phyloP scores from a whole-genome alignment of 2,329 filamentous ascomycete species.

The Madurella mycetomatis region DNA sequence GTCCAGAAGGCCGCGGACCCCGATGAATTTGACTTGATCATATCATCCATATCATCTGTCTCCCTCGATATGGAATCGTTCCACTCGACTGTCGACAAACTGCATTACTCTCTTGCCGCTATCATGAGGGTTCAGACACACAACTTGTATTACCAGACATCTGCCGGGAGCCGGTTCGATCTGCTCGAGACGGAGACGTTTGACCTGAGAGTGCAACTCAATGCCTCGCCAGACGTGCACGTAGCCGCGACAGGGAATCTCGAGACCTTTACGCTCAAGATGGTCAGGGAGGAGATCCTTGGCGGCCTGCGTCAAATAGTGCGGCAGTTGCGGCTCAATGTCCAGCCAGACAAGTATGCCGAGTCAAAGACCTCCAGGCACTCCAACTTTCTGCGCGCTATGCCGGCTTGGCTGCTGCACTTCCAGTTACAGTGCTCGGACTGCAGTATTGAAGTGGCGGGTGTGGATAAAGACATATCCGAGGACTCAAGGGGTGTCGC shows the following conservation, averaged over 20 bases:
- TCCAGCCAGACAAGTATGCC: constrained; percentile 57
- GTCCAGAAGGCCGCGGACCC: constrained; percentile 60
- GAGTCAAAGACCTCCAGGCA: constrained; percentile 47
- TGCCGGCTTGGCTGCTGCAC: constrained; percentile 81
- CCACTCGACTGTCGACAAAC: constrained; percentile 77
- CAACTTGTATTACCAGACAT: constrained; percentile 90
- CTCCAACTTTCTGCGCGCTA: constrained; percentile 67
- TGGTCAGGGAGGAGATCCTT: constrained; percentile 88
- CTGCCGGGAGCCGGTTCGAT: constrained; percentile 75
- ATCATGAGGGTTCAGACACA: constrained; percentile 81
- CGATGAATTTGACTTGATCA: constrained; percentile 90
- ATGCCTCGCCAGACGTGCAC: constrained; percentile 77
- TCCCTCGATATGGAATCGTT: constrained; percentile 92
- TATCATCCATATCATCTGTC: constrained; percentile 90
- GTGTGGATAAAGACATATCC: constrained; percentile 79
- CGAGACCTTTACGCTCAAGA: constrained; percentile 81
- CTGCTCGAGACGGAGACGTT: constrained; percentile 82
- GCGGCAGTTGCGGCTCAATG: constrained; percentile 69
- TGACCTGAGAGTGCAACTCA: constrained; percentile 80
- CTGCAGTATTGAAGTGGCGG: constrained; percentile 86
- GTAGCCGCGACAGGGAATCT: constrained; percentile 76
- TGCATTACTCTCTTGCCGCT: constrained; percentile 82
- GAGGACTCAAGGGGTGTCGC: constrained; percentile 76
- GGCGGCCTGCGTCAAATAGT: constrained; percentile 90
- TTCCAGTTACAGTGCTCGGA: constrained; percentile 82